Conservation (phyloP, 768 basidiomycete species). For the Hericium coralloides region DNA sequence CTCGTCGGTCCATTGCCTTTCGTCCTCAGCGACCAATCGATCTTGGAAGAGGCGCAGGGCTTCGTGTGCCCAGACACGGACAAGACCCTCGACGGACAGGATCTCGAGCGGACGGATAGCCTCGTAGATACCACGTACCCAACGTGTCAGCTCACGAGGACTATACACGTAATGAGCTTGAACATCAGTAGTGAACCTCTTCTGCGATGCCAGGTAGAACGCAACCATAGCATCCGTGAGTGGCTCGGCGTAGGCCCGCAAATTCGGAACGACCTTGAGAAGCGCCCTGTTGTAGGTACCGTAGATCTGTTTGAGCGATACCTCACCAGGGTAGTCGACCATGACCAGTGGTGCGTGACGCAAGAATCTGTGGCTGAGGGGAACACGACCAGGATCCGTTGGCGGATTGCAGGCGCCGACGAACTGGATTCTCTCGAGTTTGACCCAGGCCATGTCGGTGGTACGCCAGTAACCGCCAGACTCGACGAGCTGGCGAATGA, state of each 20-base stretch:
- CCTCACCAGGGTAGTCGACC: slow-evolving; percentile 98
- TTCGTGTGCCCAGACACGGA: slow-evolving; percentile 97
- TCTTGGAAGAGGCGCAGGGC: slow-evolving; percentile 96
- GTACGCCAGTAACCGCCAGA: slow-evolving; percentile 92
- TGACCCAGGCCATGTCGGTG: slow-evolving; percentile 94
- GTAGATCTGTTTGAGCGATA: slow-evolving; percentile 97
- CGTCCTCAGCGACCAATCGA: slow-evolving; percentile 87
- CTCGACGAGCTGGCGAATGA: slow-evolving; percentile 95
- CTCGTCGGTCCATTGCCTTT: slow-evolving; percentile 93
- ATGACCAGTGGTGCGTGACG: slow-evolving; percentile 96
- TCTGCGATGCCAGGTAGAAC: slow-evolving; percentile 91
- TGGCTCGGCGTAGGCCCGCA: slow-evolving; percentile 87
- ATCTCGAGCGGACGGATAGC: slow-evolving; percentile 90
- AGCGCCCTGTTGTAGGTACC: slow-evolving; percentile 95
- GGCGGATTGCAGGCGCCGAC: slow-evolving; percentile 99
- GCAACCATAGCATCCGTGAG: slow-evolving; percentile 97
- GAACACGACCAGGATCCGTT: slow-evolving; percentile 98
- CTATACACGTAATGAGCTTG: slow-evolving; percentile 99
- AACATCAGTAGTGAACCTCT: slow-evolving; percentile 89
- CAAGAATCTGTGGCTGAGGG: slow-evolving; percentile 93
- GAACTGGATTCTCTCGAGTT: slow-evolving; percentile 97
- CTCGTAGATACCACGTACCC: slow-evolving; percentile 96
- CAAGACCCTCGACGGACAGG: slow-evolving; percentile 90
- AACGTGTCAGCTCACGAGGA: slow-evolving; percentile 96
- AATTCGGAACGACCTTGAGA: slow-evolving; percentile 90